A percentile compares a stretch with the other conserved stretches of the same genome.
Conservation (phyloP, 176 grass and related monocot species). For the Oryza australiensis region DNA sequence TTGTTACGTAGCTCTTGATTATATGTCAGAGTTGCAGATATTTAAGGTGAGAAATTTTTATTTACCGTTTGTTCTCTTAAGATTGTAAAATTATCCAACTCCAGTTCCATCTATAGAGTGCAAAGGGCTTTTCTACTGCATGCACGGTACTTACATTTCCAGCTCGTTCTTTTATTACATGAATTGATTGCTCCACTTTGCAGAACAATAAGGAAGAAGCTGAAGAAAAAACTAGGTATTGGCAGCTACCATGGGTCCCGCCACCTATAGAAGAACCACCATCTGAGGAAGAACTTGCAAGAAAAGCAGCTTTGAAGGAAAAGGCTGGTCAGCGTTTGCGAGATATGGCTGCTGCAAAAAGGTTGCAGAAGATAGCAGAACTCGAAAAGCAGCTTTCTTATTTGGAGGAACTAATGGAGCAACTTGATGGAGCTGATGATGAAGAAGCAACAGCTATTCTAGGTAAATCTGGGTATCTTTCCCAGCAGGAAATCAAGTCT, state of each 20-base stretch:
- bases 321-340: conserved; percentile 89
- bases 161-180: conserved; percentile 30
- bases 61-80: conserved; percentile 12
- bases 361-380: conserved; percentile 70
- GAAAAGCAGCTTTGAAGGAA: conserved; percentile 91
- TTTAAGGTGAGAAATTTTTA: conserved; percentile 62
- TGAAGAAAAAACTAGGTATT: conserved; percentile 89
- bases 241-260: conserved; percentile 96
- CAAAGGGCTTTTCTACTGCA: conserved; percentile 14
- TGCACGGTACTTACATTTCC: conserved; percentile 17
- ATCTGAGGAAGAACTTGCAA: conserved; percentile 93
- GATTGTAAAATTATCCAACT: conserved; percentile 6
- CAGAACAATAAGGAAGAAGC: conserved; percentile 87
- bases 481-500: conserved; percentile 91
- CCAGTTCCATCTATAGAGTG: conserved; percentile 17
- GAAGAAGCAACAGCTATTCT: conserved; percentile 63
- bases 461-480: conserved; percentile 58
- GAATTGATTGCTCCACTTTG: conserved; percentile 41
- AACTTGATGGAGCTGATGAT: conserved; percentile 78
- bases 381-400: conserved; percentile 68
- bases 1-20: conserved; percentile 83
- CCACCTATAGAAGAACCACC: conserved; percentile 84
- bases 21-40: conserved; percentile 75
- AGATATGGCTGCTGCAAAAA: conserved; percentile 91
- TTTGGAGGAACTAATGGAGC: conserved; percentile 67